Base-by-base conservation (phyloP, 208 protist species). In the Leishmania guyanensis region DNA sequence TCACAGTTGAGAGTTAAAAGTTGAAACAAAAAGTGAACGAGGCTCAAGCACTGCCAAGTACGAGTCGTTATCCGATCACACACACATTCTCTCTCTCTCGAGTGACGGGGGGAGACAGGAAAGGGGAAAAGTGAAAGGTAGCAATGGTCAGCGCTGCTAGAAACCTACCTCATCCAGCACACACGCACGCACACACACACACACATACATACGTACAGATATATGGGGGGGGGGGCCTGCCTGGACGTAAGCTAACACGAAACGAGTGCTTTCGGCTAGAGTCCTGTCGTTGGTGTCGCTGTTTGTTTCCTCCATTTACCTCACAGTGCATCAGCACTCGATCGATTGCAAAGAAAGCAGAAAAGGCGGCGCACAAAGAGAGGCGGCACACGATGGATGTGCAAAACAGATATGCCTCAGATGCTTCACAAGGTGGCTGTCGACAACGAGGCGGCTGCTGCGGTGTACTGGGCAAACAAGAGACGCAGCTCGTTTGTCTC, bases 401-500 rank as follows among this genome's bases (percentile, higher is more conserved):
- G 29, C 46, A 26, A 36, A 36, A 17, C 29, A 73, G 69, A 6
- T 12, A 20, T 36, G 1, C 26, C 46, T 16, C 43, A 51, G 39
- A 29, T 54, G 8, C 33, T 33, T 76, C 53, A 43, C 50, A 76
- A 26, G 29, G 10, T 29, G 14, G 17, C 50, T 17, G 22, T 12
- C 29, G 72, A 26, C 46, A 46, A 53, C 20, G 36, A 53, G 10
- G 22, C 69, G 20, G 58, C 75, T n/a, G 79, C 68, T 64, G 78
- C 74, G 29, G 78, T 75, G 50, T 80, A 65, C 39, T 56, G 69
- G 39, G 65, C 71, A 82, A 96, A 96, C 46, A 92, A 75, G 5
- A 79, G 78, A 14, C 79, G 79, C 5, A 95, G 84, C 48, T 75
- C 58, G 5, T 87, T 84, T 22, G 90, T 91, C 85, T 95, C 91